Evolutionary conservation across 345 rosid species (phyloP), one percentile per base, ranked within the genome.

Genomic region (Citrus reticulata): DNA sequence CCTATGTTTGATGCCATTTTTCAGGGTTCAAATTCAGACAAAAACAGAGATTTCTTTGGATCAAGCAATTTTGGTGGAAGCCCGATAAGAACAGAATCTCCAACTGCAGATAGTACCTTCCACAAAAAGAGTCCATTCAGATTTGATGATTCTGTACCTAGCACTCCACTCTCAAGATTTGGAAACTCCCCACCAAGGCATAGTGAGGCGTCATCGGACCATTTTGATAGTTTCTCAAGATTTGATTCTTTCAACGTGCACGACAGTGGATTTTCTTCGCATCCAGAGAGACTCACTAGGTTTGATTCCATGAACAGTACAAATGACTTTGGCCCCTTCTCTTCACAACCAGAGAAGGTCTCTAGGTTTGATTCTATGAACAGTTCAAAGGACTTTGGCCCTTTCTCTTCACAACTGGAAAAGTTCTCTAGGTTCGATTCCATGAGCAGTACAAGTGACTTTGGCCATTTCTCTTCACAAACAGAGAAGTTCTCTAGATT

Each of bases 101-200:
- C 93, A 19, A 73, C 81, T 27, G 79, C 88, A 29, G 92, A 85
- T 46, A 86, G 86, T 68, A 81, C 61, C 57, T 85, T 81, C 59
- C 87, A 80, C 82, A 95, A 81, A 82, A 92, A 85, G 84, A 85
- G 91, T 79, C 84, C 88, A 54, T 90, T 88, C 71, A 79, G 83
- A 70, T 93, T 95, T 72, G 99, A 96, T 58, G 99, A 94, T 77
- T 96, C 99, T 40, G 97, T 91, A 20, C 96, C 99, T 59, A 81
- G 92, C 81, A 90, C 95, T 66, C 97, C 99, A 64, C 83, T 84
- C 46, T 93, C 98, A 65, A 93, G 90, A 83, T 89, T 89, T 70
- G 94, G 92, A 72, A 91, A 91, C 90, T 94, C 97, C 65, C 88
- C 97, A 9, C 87, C 99, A 17, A 89, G 97, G 74, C 89, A 81